These are phyloP conservation scores for Boletus reticulatus DNA, from an alignment of 768 basidiomycete genomes.

Conservation along the genomic window DNA sequence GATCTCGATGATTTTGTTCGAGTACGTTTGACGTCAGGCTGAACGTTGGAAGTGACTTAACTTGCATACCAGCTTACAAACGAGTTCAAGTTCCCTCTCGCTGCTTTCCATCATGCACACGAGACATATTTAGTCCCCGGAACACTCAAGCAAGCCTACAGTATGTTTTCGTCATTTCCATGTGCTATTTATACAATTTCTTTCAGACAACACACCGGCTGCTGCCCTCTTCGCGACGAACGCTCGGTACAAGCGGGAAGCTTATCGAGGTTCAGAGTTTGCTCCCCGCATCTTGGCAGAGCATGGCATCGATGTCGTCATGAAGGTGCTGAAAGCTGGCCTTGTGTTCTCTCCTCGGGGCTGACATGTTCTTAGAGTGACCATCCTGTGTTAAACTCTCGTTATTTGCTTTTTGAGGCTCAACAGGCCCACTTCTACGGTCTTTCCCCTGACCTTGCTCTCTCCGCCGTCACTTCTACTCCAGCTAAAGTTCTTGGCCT, in stretches of 20 bases:
- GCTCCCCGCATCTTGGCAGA: constrained; percentile 60
- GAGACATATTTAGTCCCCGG: constrained; percentile 90
- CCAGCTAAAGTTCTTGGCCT: constrained; percentile 71
- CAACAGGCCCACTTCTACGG: constrained; percentile 73
- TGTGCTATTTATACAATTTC: neutral
- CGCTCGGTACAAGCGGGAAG: constrained; percentile 61
- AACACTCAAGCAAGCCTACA: constrained; percentile 69
- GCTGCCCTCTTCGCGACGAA: constrained; percentile 81
- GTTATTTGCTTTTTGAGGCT: constrained; percentile 57
- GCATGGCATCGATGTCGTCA: constrained; percentile 53
- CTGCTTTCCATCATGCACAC: constrained; percentile 84
- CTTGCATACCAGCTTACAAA: constrained; percentile 63
- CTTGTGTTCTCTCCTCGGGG: constrained; percentile 1
- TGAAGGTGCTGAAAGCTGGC: constrained; percentile 49
- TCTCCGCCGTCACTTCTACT: constrained; percentile 68
- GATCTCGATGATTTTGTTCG: constrained; percentile 70
- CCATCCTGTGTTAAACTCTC: constrained; percentile 52
- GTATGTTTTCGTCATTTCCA: constrained; percentile 14
- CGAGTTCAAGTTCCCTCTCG: constrained; percentile 84
- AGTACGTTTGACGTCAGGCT: constrained; percentile 37
- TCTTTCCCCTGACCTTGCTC: constrained; percentile 58
- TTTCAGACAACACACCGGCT: constrained; percentile 56
- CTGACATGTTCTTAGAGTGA: constrained; percentile 41
- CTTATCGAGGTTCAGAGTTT: constrained; percentile 64
- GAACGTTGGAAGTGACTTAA: constrained; percentile 1